Base-by-base conservation (phyloP, 495 filamentous ascomycete genomes). In the Barbatosphaeria neglecta region DNA sequence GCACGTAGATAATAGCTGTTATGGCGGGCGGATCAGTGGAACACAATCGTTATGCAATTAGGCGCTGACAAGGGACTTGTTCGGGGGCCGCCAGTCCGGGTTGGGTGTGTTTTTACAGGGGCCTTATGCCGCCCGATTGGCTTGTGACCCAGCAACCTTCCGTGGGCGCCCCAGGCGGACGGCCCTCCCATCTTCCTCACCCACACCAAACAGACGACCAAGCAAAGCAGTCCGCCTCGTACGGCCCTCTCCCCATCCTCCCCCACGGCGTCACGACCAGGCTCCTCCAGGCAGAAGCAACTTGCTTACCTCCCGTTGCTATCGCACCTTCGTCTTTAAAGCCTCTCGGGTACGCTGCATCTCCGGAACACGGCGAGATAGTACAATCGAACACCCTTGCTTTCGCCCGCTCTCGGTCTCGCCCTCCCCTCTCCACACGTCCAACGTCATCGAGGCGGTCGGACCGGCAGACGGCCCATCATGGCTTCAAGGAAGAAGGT, bases 401-500 rank as follows among this genome's bases (percentile, higher is more conserved):
- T 37, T 37, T 37, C 33, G 33, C 18, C 33, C n/a, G n/a, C n/a
- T n/a, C n/a, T 37, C 41, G 23, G 18, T 27, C 22, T 20, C 25
- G 11, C 18, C 23, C 37, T 11, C 41, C 19, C 31, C 20, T 25
- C 22, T 33, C 15, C 11, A 17, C 33, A 38, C 23, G 42, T 24
- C 41, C 46, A 46, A 27, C 52, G 44, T 51, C 50, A 48, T 46
- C 43, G 18, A 48, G 37, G 51, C 44, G 44, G 20, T 46, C 37
- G 20, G 35, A 40, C 37, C 20, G 35, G 18, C 25, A 25, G 31
- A 18, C 31, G 43, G 28, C 18, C 52, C 61, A 69, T 45, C 57
- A 95, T 95, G 89, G 76, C 89, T 62, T 88, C 87, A 57, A 80
- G 87, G 66, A 98, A 94, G 84, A 96, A 95, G 81, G 87, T 95